Percentiles rank a stretch among this genome's conserved stretches.
phyloP scores from a whole-genome alignment of 2,329 filamentous ascomycete species.

The Aureobasidium namibiae region DNA sequence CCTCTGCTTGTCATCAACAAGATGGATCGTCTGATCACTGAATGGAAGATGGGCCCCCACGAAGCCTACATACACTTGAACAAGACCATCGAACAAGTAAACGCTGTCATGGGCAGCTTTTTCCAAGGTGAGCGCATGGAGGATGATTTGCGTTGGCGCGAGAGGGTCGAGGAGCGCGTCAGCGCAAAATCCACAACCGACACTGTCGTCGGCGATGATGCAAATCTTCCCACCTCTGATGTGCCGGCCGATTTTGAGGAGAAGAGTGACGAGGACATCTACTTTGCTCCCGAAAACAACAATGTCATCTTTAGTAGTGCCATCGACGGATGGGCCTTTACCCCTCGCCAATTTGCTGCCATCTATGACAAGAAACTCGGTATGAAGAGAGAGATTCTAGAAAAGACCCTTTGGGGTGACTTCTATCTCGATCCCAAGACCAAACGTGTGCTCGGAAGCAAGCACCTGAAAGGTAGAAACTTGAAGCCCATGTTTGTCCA shows the following conservation, averaged over 20 bases:
- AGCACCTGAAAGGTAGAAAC: slow-evolving; percentile 84
- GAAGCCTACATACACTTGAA: slow-evolving; percentile 87
- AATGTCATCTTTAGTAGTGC: slow-evolving; percentile 99
- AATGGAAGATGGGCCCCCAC: slow-evolving; percentile 82
- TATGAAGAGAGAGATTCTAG: slow-evolving; percentile 77
- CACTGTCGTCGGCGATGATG: slow-evolving; percentile 47
- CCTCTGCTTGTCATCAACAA: slow-evolving; percentile 96
- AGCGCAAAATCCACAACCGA: slow-evolving; percentile 53
- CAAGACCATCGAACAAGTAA: slow-evolving; percentile 89
- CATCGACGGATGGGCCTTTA: slow-evolving; percentile 98
- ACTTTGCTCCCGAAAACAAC: slow-evolving; percentile 96
- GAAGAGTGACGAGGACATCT: slow-evolving; percentile 90
- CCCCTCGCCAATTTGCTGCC: slow-evolving; percentile 83
- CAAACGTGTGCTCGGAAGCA: slow-evolving; percentile 81
- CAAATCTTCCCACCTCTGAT: slow-evolving; percentile 39
- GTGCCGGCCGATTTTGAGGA: slow-evolving; percentile 66
- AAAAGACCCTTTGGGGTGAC: slow-evolving; percentile 94
- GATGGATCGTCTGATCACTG: slow-evolving; percentile 88
- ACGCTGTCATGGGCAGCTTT: slow-evolving; percentile 94
- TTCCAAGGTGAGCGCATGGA: slow-evolving; percentile 98
- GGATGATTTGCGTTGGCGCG: slow-evolving; percentile 91
- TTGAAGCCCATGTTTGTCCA: slow-evolving; percentile 98
- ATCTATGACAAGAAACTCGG: slow-evolving; percentile 96
- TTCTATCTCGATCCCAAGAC: slow-evolving; percentile 96
- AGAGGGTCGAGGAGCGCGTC: slow-evolving; percentile 79